Evolutionary conservation across 2,329 filamentous ascomycete species (phyloP), one percentile per base, ranked within the genome.

Genomic region (Aureobasidium sp.): DNA sequence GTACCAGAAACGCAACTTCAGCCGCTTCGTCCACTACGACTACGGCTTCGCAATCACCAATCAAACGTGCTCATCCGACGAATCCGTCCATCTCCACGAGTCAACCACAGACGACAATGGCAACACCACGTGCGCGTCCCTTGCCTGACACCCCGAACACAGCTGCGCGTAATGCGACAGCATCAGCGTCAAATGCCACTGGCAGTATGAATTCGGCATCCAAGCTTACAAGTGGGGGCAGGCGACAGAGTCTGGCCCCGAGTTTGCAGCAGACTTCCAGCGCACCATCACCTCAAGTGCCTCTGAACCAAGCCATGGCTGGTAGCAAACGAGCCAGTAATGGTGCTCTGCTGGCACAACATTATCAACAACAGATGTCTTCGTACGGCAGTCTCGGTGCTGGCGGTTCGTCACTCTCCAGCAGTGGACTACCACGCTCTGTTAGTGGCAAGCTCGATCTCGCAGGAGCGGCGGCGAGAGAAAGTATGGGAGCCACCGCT

Each of bases 291-390:
- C 53, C 35, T n/a, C 25, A 25, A 8, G 12, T 29, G 16, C 19
- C 44, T 2, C 30, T 41, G 10, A 48, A 38, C 24, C 47, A 51
- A 16, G 45, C 62, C 19, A 54, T 60, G 32, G 60, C 62, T 22
- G 63, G 63, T 11, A 60, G 58, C 41, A 63, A 62, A 45, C 55
- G 62, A 39, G 51, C 59, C 14, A 60, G 58, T 42, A 64, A 62
- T 37, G 61, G 60, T 21, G 54, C 57, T 14, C 48, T 57, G 34
- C 50, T 61, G 19, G 59, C 44, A 45, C 42, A 51, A 29, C 48
- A 40, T n/a, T 39, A 53, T n/a, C 51, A 53, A 21, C 49, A 42
- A 16, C 50, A 47, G 16, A 29, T 44, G 24, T 16, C 40, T 10
- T 38, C 40, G 6, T 44, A 44, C 17, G 51, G 51, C 8, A 19